Evolutionary conservation across 2,329 filamentous ascomycete species (phyloP), one percentile per base, ranked within the genome.

Genomic region (Penicillium sp.): DNA sequence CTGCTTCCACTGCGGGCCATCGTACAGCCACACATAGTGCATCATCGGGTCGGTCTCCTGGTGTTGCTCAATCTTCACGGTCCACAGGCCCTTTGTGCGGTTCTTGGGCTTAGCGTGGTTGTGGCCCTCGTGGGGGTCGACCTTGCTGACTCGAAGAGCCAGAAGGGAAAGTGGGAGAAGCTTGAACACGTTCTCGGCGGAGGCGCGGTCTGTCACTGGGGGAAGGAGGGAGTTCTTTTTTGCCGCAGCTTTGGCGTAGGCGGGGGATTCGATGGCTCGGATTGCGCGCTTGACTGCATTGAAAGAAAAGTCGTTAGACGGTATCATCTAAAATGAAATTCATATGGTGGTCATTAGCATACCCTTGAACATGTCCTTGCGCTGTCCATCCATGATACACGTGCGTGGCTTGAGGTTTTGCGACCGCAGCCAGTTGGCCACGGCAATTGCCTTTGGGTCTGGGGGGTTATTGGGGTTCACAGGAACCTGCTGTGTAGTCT

Each of bases 291-390:
- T 97, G 70, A 99, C 93, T 95, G 40, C 36, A 42, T 35, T 7
- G 1, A 14, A 7, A 10, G 25, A 29, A 16, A 2, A 0, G 10
- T 1, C 19, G 18, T 53, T 31, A 61, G 41, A 39, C 41, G 16
- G 5, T 2, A 9, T 35, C 16, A 18, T 25, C 16, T 29, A 5
- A 19, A 13, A 9, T 18, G 3, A 3, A 16, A 12, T 8, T 46
- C 28, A 13, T 13, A 22, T 11, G 2, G 8, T 38, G 12, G 25
- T 27, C 25, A 28, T 11, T 41, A 10, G 43, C 45, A 38, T 77
- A 92, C 89, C 90, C 79, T 86, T 87, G 73, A 99, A 97, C 88
- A 99, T 95, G 59, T 99, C 92, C 75, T 95, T 97, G 64, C 93
- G 83, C 78, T 96, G 91, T 63, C 93, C 93, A 59, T 96, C 91